Base-by-base conservation (phyloP, 2,329 filamentous ascomycete genomes). In the Decorospora gaudefroyi region DNA sequence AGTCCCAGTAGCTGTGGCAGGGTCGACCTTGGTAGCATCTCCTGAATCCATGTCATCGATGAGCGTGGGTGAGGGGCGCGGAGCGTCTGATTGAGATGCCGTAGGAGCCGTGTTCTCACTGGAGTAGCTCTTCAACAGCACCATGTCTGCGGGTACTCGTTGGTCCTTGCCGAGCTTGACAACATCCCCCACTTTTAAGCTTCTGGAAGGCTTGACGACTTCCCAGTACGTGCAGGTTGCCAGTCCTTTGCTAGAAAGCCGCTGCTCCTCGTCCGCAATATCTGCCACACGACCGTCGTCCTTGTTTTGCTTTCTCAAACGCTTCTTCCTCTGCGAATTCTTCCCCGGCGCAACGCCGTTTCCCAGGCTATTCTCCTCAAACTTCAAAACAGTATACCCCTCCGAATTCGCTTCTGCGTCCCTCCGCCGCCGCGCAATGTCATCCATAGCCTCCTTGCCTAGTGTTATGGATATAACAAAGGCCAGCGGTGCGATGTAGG, bases 331-430 rank as follows among this genome's bases (percentile, higher is more conserved):
- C 26, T 39, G 54, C 22, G 62, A 62, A 42, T 40, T 56, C 39
- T 59, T 55, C 4, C 62, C 61, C 3, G 67, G 61, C 4, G 66
- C 65, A 42, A 70, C 48, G 7, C 66, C 67, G 41, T 60, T 67
- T 16, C 62, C 65, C 1, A 51, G 42, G 39, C 69, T 72, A 2
- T 79, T 76, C 31, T 86, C 81, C 31, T 83, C 80, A 61, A 96
- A 90, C 12, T 78, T 78, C 37, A 97, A 65, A 2, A 95, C 84
- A 0, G 81, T 86, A 63, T 95, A 97, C 42, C 84, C 83, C 68
- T 99, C 93, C 2, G 92, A 87, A 67, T 99, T 99, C 3, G 93
- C 92, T 70, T 99, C 93, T 11, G 86, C 87, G 69, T 99, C 93
- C 64, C 95, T 82, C 54, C 87, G 81, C 48, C 95, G 81, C 55